phyloP scores from a whole-genome alignment of 2,329 filamentous ascomycete species.

The Nectriaceae sp. region DNA sequence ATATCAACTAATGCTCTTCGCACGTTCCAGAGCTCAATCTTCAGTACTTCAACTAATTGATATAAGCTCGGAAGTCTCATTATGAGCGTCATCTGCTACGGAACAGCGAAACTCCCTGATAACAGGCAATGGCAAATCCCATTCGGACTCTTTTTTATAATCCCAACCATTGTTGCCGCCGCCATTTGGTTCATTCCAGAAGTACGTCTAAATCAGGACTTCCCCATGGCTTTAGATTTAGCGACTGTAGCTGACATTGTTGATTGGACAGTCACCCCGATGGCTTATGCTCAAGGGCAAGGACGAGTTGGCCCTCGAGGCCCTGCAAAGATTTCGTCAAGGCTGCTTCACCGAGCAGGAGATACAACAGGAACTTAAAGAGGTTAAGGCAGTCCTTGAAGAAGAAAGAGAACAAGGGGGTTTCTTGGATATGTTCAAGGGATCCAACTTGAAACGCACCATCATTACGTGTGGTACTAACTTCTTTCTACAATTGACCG shows the following conservation, averaged over 20 bases:
- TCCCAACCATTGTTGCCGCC: slow-evolving; percentile 30
- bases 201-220: neutral
- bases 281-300: slow-evolving; percentile 31
- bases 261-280: slow-evolving; percentile 21
- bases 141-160: slow-evolving; percentile 33
- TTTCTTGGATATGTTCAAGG: slow-evolving; percentile 18
- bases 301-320: slow-evolving; percentile 24
- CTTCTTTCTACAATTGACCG: slow-evolving; percentile 34
- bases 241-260: no score
- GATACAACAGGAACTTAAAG: slow-evolving; percentile 19
- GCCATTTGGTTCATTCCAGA: slow-evolving; percentile 32
- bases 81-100: slow-evolving; percentile 25
- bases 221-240: neutral
- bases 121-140: slow-evolving; percentile 37
- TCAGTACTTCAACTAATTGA: neutral
- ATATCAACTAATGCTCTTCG: slow-evolving; percentile 5
- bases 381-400: slow-evolving; percentile 22
- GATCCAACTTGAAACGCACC: slow-evolving; percentile 19
- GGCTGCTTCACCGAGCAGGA: slow-evolving; percentile 23
- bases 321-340: slow-evolving; percentile 21
- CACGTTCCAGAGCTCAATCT: slow-evolving; percentile 12
- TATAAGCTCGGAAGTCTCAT: slow-evolving; percentile 17
- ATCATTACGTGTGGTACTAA: slow-evolving; percentile 27
- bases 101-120: slow-evolving; percentile 27
- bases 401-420: slow-evolving; percentile 16